Conservation (phyloP, 176 grass and related monocot genomes). For the Stipa capillata region DNA sequence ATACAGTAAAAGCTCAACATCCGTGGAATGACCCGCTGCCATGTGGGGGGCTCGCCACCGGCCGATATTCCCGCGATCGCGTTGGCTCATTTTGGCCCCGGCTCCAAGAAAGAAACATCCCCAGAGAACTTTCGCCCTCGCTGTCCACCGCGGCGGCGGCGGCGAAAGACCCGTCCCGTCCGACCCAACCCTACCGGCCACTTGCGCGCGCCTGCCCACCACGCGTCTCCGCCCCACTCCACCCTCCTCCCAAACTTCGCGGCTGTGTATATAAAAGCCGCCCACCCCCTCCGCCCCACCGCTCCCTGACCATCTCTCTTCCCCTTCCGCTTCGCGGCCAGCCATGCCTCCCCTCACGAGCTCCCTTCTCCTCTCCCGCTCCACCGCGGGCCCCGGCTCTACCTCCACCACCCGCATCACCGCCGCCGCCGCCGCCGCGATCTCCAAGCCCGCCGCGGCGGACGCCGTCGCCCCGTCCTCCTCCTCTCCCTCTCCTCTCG, state of each 20-base stretch:
- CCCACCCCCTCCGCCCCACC: not conserved
- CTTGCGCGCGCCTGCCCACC: slow-evolving; percentile 36
- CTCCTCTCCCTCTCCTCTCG: not conserved
- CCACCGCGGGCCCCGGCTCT: not conserved
- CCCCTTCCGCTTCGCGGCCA: too few relatives aligned
- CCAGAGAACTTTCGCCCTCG: not conserved
- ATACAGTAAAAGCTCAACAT: too few relatives aligned
- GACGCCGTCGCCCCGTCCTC: not conserved
- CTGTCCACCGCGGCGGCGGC: slow-evolving; percentile 17
- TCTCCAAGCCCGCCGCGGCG: slow-evolving; percentile 28
- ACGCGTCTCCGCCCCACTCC: slow-evolving; percentile 31
- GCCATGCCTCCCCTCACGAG: slow-evolving; percentile 49
- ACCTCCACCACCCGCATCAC: not conserved
- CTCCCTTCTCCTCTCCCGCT: slow-evolving; percentile 48
- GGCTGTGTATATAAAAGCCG: slow-evolving; percentile 25
- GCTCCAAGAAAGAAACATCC: slow-evolving; percentile 29
- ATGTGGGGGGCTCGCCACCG: not conserved
- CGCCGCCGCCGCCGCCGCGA: not conserved
- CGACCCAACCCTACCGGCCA: slow-evolving; percentile 30
- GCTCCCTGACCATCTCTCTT: not conserved
- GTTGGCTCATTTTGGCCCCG: not conserved
- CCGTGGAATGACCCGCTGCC: not conserved
- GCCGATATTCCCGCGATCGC: not conserved
- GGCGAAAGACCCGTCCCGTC: not conserved
- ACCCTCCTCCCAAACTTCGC: not conserved